Conservation (phyloP, 2,329 filamentous ascomycete genomes). For the Cercospora sp. region DNA sequence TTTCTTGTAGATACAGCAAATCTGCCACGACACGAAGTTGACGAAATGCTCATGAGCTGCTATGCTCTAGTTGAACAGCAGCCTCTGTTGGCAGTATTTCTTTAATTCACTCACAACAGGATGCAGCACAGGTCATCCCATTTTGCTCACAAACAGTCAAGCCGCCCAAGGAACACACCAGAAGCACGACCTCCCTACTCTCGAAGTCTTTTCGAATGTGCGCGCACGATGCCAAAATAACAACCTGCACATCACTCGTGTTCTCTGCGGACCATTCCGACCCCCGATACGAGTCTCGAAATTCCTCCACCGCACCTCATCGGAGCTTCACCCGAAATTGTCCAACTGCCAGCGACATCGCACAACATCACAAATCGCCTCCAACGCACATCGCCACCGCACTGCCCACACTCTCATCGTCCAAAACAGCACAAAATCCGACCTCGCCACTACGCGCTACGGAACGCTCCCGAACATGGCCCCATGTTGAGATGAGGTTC, state of each 20-base stretch:
- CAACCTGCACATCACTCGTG: not conserved
- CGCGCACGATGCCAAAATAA: not conserved
- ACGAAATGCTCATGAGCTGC: not conserved
- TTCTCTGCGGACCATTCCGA: not conserved
- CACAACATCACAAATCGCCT: not conserved
- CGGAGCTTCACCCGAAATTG: not conserved
- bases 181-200: not conserved
- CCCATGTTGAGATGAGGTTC: not conserved
- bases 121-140: not conserved
- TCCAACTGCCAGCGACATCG: not conserved
- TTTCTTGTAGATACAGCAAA: not conserved
- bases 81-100: not conserved
- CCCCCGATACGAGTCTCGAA: not conserved
- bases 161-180: too few relatives aligned
- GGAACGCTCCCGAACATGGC: not conserved
- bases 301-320: not conserved
- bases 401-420: not conserved
- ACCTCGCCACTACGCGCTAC: not conserved
- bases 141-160: too few relatives aligned
- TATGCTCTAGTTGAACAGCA: not conserved
- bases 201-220: too few relatives aligned
- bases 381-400: not conserved
- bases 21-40: not conserved
- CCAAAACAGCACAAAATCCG: not conserved
- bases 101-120: not conserved